Conservation (phyloP, 352 stramenopile species). For the Pythium aquatile region DNA sequence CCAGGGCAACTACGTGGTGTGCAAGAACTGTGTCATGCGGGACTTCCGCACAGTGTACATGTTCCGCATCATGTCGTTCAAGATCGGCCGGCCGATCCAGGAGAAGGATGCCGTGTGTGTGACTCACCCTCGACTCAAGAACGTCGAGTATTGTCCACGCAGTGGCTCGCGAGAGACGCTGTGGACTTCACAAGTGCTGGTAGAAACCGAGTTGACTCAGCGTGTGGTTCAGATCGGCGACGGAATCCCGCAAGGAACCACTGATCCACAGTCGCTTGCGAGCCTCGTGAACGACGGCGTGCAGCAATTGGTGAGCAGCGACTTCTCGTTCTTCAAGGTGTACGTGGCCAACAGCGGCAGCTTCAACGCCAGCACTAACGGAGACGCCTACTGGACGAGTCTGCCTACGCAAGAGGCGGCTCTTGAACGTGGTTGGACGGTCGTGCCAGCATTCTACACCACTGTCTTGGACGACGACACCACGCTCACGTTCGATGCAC, state of each 20-base stretch:
- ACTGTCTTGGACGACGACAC: not conserved
- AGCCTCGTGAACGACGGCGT: not conserved
- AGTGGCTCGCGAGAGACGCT: not conserved
- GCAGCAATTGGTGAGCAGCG: not conserved
- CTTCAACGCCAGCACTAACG: not conserved
- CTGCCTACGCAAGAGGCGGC: not conserved
- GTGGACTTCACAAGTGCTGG: not conserved
- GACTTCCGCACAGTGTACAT: constrained; percentile 5
- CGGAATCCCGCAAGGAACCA: not conserved
- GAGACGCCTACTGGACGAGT: constrained; percentile 3
- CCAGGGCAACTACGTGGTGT: constrained; percentile 8
- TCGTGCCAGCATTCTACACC: constrained; percentile 3
- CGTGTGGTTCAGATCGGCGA: not conserved
- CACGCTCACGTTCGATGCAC: constrained; percentile 1
- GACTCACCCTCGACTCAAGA: not conserved
- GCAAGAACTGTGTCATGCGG: constrained; percentile 8
- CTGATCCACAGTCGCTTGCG: not conserved
- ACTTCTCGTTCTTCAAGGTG: constrained; percentile 9
- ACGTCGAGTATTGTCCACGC: constrained; percentile 2
- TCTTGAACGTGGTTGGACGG: not conserved
- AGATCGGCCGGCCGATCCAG: not conserved
- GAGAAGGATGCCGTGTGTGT: not conserved
- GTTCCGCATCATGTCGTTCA: constrained; percentile 11
- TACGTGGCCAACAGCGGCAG: constrained; percentile 5
- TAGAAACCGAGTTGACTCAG: not conserved